Base-by-base conservation (phyloP, 2,329 filamentous ascomycete species). In the Plectosphaerella sp. region DNA sequence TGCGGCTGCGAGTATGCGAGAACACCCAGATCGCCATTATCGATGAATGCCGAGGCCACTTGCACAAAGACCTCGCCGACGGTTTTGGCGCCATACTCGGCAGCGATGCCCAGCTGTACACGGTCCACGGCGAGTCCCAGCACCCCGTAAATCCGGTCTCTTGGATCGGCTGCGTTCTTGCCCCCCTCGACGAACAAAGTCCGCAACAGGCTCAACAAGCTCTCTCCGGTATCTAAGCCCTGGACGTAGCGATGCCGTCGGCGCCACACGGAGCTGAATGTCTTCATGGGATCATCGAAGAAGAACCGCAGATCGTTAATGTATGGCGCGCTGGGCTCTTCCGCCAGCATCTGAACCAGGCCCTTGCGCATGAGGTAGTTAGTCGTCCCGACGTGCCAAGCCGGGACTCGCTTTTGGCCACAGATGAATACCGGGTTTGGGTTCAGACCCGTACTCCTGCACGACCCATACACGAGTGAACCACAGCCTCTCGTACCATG, bases 401-500 rank as follows among this genome's bases (percentile, higher is more conserved):
- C 59, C 48, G 59, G 59, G 3, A 67, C 54, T 0, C 37, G 16
- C 18, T 53, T 57, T 6, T 43, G 49, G 9, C 67, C 67, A 47
- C 66, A 69, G 2, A 62, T 48, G 5, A 69, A 55, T 7, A 61
- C 16, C 1, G 62, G 57, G 1, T 36, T 25, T 0, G 58, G 53
- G 3, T 64, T 59, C 3, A 70, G 54, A 2, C 59, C 59, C 62
- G 3, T 59, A 56, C 48, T 65, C 63, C 33, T 65, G 63, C 24
- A 65, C 54, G 50, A 61, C 59, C 64, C 64, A 66, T n/a, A 63
- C 59, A 2, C 64, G 59, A 3, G 55, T 43, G 50, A 65, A 64
- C 64, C 64, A 66, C 2, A 54, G 45, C 20, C 62, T 45, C 7
- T 50, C 18, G 3, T 57, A 41, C 48, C 42, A 57, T 11, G 48